Conservation (phyloP, 208 protist genomes). For the Tritrichomonas musculus region DNA sequence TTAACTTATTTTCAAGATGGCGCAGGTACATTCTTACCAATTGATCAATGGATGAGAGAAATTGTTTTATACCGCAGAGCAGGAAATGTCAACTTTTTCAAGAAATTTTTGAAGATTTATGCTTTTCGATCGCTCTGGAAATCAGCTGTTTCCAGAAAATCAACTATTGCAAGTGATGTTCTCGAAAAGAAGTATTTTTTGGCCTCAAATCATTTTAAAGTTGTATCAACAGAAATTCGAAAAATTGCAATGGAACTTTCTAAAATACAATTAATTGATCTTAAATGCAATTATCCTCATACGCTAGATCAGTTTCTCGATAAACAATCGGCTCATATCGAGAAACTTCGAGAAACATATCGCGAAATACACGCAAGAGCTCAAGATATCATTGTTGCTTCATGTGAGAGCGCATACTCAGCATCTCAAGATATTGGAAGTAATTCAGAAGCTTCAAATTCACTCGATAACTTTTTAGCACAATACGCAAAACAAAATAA, state of each 20-base stretch:
- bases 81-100: not conserved
- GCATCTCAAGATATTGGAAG: constrained; percentile 9
- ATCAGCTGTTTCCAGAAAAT: not conserved
- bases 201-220: not conserved
- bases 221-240: not conserved
- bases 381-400: not conserved
- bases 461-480: not conserved
- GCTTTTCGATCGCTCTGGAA: not conserved
- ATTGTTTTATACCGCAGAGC: not conserved
- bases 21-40: not conserved
- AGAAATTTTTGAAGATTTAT: constrained; percentile 9
- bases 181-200: constrained; percentile 12
- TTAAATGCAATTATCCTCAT: constrained; percentile 14
- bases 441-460: not conserved
- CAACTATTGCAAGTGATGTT: not conserved
- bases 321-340: not conserved
- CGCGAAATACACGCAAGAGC: not conserved
- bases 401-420: not conserved
- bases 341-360: not conserved
- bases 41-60: not conserved
- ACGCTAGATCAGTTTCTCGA: constrained; percentile 7
- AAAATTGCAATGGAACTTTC: not conserved
- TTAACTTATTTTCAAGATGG: not conserved
- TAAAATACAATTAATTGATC: not conserved
- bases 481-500: not conserved